Evolutionary conservation across 73 alveolate species (phyloP), one percentile per base, ranked within the genome.

Genomic region (Symbiodinium natans): DNA sequence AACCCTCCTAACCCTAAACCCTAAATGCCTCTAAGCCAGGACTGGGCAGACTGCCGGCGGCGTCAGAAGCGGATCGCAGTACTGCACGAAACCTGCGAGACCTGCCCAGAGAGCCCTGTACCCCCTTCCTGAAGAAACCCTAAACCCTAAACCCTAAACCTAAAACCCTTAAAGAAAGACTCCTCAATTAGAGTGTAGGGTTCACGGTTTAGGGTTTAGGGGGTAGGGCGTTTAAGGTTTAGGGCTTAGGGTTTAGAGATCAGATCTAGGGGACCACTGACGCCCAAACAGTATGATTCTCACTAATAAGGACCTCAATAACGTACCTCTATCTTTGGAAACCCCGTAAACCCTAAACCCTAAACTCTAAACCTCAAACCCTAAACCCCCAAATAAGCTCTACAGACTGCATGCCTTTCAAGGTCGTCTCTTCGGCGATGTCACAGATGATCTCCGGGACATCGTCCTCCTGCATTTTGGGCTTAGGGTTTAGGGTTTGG

Each of bases 371-470:
- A 56, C 33, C 74, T n/a, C 31, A 56, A 56, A 56, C 74, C 74
- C 56, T 11, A 43, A 43, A 43, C 56, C 56, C 56, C 56, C 19
- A 46, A 46, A 19, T 21, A 46, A 46, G 17, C 59, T 21, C 59
- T 56, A 9, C 33, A 56, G 7, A 7, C 31, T 56, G 3, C 23
- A 34, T 5, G 74, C 97, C 98, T 42, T 56, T 23, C 68, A 92
- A 19, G 2, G 92, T 92, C 25, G 92, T 33, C 41, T 31, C 84
- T 27, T 46, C 92, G 11, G 63, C 98, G 46, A 74, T 52, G 63
- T 92, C 98, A 73, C 98, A 92, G 63, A 92, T 92, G 83, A 77
- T 52, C 86, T 92, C 98, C 7, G 98, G 98, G 68, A 92, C 98
- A 48, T 92, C 98, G 39, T 59, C 63, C 33, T 92, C 98, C 98